These are phyloP conservation scores for Candida glucosophila DNA, from an alignment of 1,139 yeast genomes.

Conservation along the genomic window DNA sequence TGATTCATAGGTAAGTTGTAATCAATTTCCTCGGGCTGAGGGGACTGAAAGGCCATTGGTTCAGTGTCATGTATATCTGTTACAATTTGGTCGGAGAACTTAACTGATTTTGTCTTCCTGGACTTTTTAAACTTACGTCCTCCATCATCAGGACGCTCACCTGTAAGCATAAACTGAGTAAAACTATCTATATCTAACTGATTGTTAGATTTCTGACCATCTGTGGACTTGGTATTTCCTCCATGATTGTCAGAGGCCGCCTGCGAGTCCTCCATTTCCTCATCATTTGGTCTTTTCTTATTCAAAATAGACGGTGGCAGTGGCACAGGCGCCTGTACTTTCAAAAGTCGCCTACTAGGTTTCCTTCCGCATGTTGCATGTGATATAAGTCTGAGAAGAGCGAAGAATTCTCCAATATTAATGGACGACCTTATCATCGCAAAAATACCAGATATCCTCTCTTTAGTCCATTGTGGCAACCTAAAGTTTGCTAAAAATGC, in stretches of 20 bases:
- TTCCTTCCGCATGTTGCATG: constrained; percentile 41
- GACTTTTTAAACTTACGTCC: constrained; percentile 22
- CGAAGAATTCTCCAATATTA: constrained; percentile 71
- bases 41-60: constrained; percentile 13
- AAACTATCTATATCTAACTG: constrained; percentile 64
- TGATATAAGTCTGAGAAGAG: constrained; percentile 55
- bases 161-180: constrained; percentile 66
- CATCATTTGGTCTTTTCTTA: constrained; percentile 42
- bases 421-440: constrained; percentile 40
- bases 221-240: background rate
- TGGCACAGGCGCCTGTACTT: constrained; percentile 50
- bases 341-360: constrained; percentile 45
- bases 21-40: constrained; percentile 32
- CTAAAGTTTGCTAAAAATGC: constrained; percentile 55
- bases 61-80: constrained; percentile 31
- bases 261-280: constrained; percentile 11
- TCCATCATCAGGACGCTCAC: constrained; percentile 48
- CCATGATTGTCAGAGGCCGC: constrained; percentile 15
- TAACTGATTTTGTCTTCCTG: constrained; percentile 49
- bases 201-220: constrained; percentile 10
- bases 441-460: constrained; percentile 42
- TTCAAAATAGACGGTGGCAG: constrained; percentile 61
- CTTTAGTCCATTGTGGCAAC: constrained; percentile 33
- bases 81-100: constrained; percentile 59
- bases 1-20: constrained; percentile 70